Conservation (phyloP, 441 rosid species). For the Adansonia madagascariensis region DNA sequence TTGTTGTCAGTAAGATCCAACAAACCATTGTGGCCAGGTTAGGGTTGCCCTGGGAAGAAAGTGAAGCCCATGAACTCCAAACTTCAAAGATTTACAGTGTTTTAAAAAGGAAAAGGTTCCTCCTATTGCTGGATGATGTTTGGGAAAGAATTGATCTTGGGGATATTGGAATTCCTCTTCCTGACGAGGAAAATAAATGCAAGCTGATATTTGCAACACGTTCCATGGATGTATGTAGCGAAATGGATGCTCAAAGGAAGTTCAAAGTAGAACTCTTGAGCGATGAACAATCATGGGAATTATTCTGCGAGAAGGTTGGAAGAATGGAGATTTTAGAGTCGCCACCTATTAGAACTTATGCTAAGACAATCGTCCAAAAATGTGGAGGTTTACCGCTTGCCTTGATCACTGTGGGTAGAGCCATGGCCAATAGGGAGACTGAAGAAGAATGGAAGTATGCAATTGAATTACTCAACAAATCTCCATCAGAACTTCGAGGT, state of each 20-base stretch:
- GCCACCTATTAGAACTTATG: slow-evolving; percentile 33
- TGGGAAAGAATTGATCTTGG: slow-evolving; percentile 56
- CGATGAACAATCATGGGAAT: slow-evolving; percentile 47
- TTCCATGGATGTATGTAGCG: slow-evolving; percentile 46
- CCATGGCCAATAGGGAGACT: slow-evolving; percentile 57
- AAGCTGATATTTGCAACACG: slow-evolving; percentile 55
- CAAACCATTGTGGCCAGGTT: slow-evolving; percentile 36
- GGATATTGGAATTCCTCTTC: slow-evolving; percentile 51
- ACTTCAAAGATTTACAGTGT: slow-evolving; percentile 42
- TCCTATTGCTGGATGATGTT: slow-evolving; percentile 55
- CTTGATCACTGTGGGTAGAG: slow-evolving; percentile 50
- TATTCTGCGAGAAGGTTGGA: slow-evolving; percentile 45
- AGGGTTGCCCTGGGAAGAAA: slow-evolving; percentile 50
- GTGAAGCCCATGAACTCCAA: slow-evolving; percentile 40
- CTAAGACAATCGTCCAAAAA: slow-evolving; percentile 49
- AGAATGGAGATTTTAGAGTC: slow-evolving; percentile 35
- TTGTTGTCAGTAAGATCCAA: slow-evolving; percentile 46
- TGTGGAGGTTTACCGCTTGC: slow-evolving; percentile 66
- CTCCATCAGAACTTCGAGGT: slow-evolving; percentile 37
- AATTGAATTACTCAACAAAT: slow-evolving; percentile 31
- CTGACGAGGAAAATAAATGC: slow-evolving; percentile 44
- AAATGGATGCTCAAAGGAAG: slow-evolving; percentile 44
- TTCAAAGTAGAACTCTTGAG: slow-evolving; percentile 48
- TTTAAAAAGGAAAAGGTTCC: slow-evolving; percentile 44
- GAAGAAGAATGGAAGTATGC: slow-evolving; percentile 59